Conservation (phyloP, 441 rosid genomes). For the Gossypium schwendimanii region DNA sequence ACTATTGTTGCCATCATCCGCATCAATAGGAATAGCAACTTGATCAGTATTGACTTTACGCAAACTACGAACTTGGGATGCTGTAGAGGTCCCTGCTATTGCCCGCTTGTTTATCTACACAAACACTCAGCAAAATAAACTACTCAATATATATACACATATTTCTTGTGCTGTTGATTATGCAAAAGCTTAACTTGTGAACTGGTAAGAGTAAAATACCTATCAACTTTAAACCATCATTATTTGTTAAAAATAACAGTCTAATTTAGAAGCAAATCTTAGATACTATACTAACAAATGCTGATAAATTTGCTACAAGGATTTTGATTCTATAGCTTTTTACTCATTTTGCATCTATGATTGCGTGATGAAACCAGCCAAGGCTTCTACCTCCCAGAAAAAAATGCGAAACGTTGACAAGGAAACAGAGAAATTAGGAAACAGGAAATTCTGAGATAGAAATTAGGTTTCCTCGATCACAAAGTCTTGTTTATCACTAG, state of each 20-base stretch:
- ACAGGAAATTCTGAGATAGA: background rate
- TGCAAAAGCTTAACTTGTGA: background rate
- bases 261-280: background rate
- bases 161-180: background rate
- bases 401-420: background rate
- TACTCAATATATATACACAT: background rate
- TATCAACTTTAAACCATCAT: constrained; percentile 2
- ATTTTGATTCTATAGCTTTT: background rate
- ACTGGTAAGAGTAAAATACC: background rate
- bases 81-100: constrained; percentile 43
- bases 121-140: constrained; percentile 20
- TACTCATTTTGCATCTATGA: background rate
- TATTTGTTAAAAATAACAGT: background rate
- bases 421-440: background rate
- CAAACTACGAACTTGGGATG: constrained; percentile 85
- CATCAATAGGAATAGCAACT: constrained; percentile 83
- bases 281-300: background rate
- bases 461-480: background rate
- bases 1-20: constrained; percentile 37
- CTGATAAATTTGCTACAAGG: background rate
- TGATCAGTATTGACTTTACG: constrained; percentile 89
- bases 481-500: background rate
- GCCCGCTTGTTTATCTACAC: constrained; percentile 81
- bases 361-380: background rate
- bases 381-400: background rate